Percentiles rank a stretch among this genome's conserved stretches.
phyloP scores from a whole-genome alignment of 2,329 filamentous ascomycete genomes.

The Verticillium tricorpus region DNA sequence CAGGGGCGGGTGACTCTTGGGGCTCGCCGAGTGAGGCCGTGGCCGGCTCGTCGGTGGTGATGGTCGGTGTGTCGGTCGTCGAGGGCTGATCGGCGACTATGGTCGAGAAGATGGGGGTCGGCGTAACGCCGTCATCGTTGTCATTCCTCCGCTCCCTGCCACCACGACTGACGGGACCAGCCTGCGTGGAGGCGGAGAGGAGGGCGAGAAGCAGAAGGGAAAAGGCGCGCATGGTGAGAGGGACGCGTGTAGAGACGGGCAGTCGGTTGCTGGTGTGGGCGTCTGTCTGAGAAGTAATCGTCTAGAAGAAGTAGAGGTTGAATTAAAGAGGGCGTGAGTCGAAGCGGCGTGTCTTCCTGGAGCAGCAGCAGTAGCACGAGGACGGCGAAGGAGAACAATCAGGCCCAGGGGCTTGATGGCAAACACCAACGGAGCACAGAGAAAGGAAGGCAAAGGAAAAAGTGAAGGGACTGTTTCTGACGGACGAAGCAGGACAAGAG shows the following conservation, averaged over 20 bases:
- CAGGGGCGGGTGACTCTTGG: neutral
- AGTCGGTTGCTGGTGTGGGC: neutral
- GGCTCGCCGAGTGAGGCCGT: neutral
- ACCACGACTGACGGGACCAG: conserved; percentile 12
- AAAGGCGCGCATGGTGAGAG: conserved; percentile 1
- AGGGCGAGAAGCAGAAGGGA: conserved; percentile 9
- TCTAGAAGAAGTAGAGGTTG: neutral
- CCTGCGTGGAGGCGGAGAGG: conserved; percentile 12
- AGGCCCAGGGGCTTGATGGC: neutral
- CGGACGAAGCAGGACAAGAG: neutral
- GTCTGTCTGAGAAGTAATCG: neutral
- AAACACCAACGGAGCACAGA: neutral
- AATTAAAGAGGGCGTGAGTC: neutral
- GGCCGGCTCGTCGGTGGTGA: neutral
- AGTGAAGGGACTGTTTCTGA: conserved; percentile 2
- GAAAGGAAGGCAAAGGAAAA: neutral
- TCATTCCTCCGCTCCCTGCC: conserved; percentile 5
- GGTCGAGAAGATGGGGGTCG: conserved; percentile 13
- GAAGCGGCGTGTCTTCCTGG: neutral
- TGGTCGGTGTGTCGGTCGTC: neutral
- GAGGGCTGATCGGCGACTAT: conserved; percentile 2
- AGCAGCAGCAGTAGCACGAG: neutral
- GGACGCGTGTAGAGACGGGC: neutral
- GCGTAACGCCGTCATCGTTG: conserved; percentile 7
- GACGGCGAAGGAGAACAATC: conserved; percentile 4